A percentile compares a stretch with the other conserved stretches of the same genome.
Evolutionary conservation across 1,284 basidiomycete genomes (phyloP).

Genomic region (Xerocomus nothofagi): DNA sequence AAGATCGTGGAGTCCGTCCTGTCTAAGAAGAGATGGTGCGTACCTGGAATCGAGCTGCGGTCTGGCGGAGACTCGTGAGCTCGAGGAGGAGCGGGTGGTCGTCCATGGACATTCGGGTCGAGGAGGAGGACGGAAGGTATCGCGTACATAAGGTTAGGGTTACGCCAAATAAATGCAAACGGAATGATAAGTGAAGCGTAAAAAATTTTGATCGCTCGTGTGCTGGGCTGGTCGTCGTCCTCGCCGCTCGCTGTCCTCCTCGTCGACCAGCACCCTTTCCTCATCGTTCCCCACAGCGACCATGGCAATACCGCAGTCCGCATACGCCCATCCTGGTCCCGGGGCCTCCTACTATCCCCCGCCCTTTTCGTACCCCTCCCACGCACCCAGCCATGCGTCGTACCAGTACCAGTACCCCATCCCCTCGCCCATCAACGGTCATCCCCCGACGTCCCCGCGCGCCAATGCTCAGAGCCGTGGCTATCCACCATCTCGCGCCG

Average conservation of each 20-base stretch:
- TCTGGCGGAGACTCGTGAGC: constrained; percentile 60
- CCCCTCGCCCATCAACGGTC: constrained; percentile 20
- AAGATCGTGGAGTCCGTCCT: constrained; percentile 7
- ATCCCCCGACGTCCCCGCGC: constrained; percentile 24
- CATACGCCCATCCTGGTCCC: constrained; percentile 27
- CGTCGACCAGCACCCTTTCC: constrained; percentile 15
- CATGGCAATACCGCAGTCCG: constrained; percentile 26
- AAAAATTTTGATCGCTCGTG: constrained; percentile 19
- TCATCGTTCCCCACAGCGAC: constrained; percentile 11
- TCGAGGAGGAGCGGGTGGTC: constrained; percentile 68
- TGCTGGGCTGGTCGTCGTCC: constrained; percentile 12
- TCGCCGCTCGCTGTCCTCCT: constrained; percentile 4
- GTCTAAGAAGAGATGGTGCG: constrained; percentile 4
- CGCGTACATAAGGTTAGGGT: constrained; percentile 27
- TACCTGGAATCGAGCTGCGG: constrained; percentile 68
- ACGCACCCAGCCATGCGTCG: constrained; percentile 10
- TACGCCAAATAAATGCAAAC: constrained; percentile 23
- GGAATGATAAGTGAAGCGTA: constrained; percentile 2
- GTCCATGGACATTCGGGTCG: constrained; percentile 27
- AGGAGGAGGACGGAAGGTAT: no score
- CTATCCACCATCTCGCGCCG: constrained; percentile 25
- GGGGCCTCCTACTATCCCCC: constrained; percentile 23
- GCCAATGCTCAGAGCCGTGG: constrained; percentile 21
- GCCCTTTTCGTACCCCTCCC: constrained; percentile 12
- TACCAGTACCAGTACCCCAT: constrained; percentile 33